Conservation (phyloP, 768 basidiomycete species). For the Podaxis sp. region DNA sequence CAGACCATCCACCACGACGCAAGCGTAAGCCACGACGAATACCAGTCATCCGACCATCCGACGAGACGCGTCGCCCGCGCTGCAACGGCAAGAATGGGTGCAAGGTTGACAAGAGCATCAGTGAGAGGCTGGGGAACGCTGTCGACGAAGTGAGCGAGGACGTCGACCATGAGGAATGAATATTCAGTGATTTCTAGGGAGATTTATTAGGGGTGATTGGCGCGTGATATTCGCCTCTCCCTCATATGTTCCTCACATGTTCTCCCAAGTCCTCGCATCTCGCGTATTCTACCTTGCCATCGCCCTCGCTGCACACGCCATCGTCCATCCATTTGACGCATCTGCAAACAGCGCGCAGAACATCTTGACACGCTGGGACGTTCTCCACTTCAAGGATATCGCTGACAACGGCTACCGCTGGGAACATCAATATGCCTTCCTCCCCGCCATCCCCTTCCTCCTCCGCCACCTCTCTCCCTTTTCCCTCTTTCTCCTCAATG, state of each 20-base stretch:
- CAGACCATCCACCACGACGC: slow-evolving; percentile 79
- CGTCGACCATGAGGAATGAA: slow-evolving; percentile 3
- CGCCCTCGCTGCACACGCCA: slow-evolving; percentile 22
- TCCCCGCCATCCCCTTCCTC: slow-evolving; percentile 61
- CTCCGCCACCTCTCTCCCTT: slow-evolving; percentile 24
- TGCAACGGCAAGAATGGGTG: slow-evolving; percentile 47
- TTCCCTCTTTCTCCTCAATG: slow-evolving; percentile 31
- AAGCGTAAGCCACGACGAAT: slow-evolving; percentile 66
- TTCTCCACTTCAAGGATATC: slow-evolving; percentile 74
- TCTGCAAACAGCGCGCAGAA: slow-evolving; percentile 28
- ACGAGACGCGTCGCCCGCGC: slow-evolving; percentile 47
- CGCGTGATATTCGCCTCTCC: background rate
- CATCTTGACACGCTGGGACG: slow-evolving; percentile 75
- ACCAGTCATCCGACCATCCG: slow-evolving; percentile 58
- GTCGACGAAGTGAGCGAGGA: slow-evolving; percentile 49
- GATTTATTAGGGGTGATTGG: background rate
- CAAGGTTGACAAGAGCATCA: slow-evolving; percentile 59
- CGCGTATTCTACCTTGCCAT: slow-evolving; percentile 28
- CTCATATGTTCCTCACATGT: background rate
- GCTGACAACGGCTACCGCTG: slow-evolving; percentile 56
- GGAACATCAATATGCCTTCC: slow-evolving; percentile 89
- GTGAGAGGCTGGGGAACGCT: slow-evolving; percentile 64
- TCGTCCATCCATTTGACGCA: slow-evolving; percentile 39
- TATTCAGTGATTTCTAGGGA: background rate
- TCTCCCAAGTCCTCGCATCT: slow-evolving; percentile 19